Base-by-base conservation (phyloP, 1,139 yeast species). In the Suhomyces yuchorum region DNA sequence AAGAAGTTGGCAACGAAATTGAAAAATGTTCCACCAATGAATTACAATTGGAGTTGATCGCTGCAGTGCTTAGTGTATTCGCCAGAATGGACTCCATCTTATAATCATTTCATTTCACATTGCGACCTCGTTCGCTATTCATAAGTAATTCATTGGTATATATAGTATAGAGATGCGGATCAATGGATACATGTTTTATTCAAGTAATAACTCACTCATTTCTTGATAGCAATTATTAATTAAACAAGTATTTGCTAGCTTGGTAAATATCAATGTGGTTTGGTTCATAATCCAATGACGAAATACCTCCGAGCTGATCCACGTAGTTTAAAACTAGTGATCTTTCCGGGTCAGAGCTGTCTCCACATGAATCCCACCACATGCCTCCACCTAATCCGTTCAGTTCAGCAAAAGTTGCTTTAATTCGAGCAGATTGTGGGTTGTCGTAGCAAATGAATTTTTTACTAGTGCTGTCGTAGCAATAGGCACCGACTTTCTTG, bases 331-430 rank as follows among this genome's bases (percentile, higher is more conserved):
- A 47, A 5, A 83, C 61, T 34, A 82, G 61, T 1, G 81, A 75
- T 37, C 71, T 59, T 0, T 61, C 51, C 1, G 59, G 56, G 26
- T 68, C 59, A 1, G 47, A 35, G 7, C 40, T 22, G 59, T 90
- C 96, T 0, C 96, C 96, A 47, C 85, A 76, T 0, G 96, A 85
- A 59, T 91, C 97, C 98, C 98, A 93, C 85, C 90, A 91, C 83
- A 93, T 84, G 0, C 89, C 96, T 1, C 98, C 98, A 0, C 85
- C 96, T 8, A 90, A 69, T 0, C 69, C 59, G 6, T 71, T 68
- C 40, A 66, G 59, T 23, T 54, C 57, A 8, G 85, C 81, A 56
- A 81, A 91, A 26, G 69, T 60, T 0, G 91, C 92, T 62, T 93
- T 93, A 23, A 62, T 60, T 8, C 65, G 59, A 1, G 80, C 80